A percentile compares a stretch with the other conserved stretches of the same genome.
Conservation (phyloP, 169 alveolate genomes). For the Plasmodium malariae region DNA sequence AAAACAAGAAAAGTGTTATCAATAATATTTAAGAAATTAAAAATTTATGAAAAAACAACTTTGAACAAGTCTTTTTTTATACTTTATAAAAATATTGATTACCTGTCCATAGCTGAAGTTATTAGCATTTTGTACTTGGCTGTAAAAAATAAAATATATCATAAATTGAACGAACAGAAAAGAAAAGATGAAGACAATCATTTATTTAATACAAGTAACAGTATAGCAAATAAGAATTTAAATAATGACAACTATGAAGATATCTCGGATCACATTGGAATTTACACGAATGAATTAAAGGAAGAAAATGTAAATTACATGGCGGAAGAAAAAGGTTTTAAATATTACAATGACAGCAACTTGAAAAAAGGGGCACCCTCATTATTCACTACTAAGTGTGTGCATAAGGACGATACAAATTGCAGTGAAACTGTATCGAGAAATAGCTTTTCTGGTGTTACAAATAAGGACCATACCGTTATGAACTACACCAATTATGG, state of each 20-base stretch:
- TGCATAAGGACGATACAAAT: no score
- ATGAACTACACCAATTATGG: no score
- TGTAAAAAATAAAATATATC: constrained; percentile 28
- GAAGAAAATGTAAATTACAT: not conserved
- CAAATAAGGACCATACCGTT: no score
- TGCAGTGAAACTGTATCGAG: no score
- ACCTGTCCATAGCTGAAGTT: constrained; percentile 25
- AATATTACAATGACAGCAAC: not conserved
- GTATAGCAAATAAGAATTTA: not conserved
- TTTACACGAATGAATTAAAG: not conserved
- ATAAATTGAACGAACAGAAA: not conserved
- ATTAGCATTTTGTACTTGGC: constrained; percentile 49
- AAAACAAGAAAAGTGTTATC: constrained; percentile 54
- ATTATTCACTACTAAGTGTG: no score
- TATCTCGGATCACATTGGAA: constrained; percentile 29
- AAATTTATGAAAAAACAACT: constrained; percentile 35
- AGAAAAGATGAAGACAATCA: not conserved
- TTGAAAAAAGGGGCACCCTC: no score
- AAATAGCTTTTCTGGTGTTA: no score
- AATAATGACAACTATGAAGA: not conserved
- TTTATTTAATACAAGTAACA: not conserved
- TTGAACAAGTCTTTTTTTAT: constrained; percentile 53
- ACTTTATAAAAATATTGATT: constrained; percentile 55
- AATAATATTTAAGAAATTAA: constrained; percentile 22
- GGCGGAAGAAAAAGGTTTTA: not conserved